Evolutionary conservation across 2,329 filamentous ascomycete genomes (phyloP).

Genomic region (Phialemonium atrogriseum): DNA sequence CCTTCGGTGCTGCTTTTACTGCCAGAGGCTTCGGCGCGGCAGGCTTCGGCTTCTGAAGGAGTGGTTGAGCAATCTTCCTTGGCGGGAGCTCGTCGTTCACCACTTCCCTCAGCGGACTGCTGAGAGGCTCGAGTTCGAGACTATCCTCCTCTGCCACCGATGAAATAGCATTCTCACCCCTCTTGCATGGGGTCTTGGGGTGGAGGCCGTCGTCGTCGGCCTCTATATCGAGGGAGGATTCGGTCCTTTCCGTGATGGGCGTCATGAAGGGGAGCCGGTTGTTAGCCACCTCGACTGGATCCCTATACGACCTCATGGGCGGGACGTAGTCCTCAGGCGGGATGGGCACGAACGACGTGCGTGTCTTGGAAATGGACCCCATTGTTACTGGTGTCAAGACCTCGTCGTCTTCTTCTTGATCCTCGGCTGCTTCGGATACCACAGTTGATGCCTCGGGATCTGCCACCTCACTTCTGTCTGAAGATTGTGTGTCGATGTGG

Average conservation of each 20-base stretch:
- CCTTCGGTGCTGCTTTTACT: slow-evolving; percentile 35
- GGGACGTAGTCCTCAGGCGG: slow-evolving; percentile 82
- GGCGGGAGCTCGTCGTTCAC: slow-evolving; percentile 41
- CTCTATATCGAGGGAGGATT: slow-evolving; percentile 66
- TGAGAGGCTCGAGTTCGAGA: slow-evolving; percentile 31
- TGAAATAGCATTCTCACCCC: slow-evolving; percentile 20
- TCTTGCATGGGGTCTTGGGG: slow-evolving; percentile 72
- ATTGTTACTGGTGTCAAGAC: slow-evolving; percentile 33
- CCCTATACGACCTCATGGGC: slow-evolving; percentile 70
- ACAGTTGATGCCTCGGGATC: slow-evolving; percentile 15
- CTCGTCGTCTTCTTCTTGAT: slow-evolving; percentile 29
- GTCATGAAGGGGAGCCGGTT: slow-evolving; percentile 97
- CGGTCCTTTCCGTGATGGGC: slow-evolving; percentile 91
- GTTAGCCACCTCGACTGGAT: slow-evolving; percentile 72
- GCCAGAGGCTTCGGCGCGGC: slow-evolving; percentile 27
- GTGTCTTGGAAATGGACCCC: slow-evolving; percentile 42
- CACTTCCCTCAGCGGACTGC: slow-evolving; percentile 67
- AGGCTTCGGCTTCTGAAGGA: slow-evolving; percentile 21
- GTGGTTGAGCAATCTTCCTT: slow-evolving; percentile 42
- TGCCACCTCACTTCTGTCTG: slow-evolving; percentile 29
- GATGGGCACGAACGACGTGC: slow-evolving; percentile 66
- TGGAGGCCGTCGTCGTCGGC: slow-evolving; percentile 51
- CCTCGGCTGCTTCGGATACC: slow-evolving; percentile 23
- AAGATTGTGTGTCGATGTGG: slow-evolving; percentile 27
- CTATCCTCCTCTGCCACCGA: slow-evolving; percentile 19